phyloP scores from a whole-genome alignment of 768 basidiomycete species.

The Termitomyces eurrhizus region DNA sequence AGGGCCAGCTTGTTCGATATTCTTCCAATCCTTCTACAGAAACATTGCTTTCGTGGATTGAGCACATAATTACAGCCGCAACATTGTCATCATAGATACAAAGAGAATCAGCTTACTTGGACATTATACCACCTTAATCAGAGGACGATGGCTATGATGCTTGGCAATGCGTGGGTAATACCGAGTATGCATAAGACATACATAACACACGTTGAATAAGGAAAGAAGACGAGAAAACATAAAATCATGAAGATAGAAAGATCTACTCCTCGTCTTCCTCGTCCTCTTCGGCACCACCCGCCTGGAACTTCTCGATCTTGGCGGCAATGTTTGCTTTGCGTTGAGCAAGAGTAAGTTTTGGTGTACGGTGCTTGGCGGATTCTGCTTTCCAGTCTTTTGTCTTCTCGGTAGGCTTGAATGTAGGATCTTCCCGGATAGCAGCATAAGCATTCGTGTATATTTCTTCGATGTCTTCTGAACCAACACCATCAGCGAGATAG shows the following conservation, averaged over 20 bases:
- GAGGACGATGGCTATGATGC: not conserved
- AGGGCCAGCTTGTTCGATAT: constrained; percentile 39
- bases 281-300: constrained; percentile 51
- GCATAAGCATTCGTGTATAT: constrained; percentile 91
- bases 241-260: constrained; percentile 1
- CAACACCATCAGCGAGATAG: constrained; percentile 93
- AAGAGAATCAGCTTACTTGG: not conserved
- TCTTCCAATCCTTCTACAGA: constrained; percentile 24
- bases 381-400: constrained; percentile 90
- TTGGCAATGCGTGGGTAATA: not conserved
- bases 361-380: constrained; percentile 60
- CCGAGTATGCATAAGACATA: constrained; percentile 9
- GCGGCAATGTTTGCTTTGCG: constrained; percentile 76
- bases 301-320: constrained; percentile 91
- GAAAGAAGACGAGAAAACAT: not conserved
- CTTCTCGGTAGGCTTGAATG: constrained; percentile 88
- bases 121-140: constrained; percentile 6
- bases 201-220: not conserved
- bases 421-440: constrained; percentile 93
- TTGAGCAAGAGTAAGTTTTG: constrained; percentile 71
- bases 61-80: constrained; percentile 40
- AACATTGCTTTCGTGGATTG: constrained; percentile 54
- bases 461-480: constrained; percentile 96
- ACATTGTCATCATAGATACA: constrained; percentile 15
- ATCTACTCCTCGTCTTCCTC: constrained; percentile 67